Evolutionary conservation across 306 rosid species (phyloP).

Genomic region (Cucurbita maxima): DNA sequence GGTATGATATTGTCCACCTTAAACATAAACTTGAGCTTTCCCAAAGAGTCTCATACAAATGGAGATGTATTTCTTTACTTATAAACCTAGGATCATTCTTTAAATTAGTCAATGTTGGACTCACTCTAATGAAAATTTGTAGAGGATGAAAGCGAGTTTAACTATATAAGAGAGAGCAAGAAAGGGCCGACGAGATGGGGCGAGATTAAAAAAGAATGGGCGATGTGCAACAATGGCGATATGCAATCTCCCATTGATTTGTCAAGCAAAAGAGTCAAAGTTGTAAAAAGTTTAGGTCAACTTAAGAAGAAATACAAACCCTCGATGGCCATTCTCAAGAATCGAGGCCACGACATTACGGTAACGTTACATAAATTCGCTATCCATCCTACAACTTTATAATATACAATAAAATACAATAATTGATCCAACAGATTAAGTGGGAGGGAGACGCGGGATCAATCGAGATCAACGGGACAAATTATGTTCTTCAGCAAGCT

Average conservation of each 20-base stretch:
- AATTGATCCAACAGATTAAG: neutral
- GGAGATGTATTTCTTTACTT: too few relatives aligned
- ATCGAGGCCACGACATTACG: constrained; percentile 60
- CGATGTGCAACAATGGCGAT: constrained; percentile 27
- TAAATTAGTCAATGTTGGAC: too few relatives aligned
- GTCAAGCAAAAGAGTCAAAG: constrained; percentile 16
- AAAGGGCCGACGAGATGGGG: constrained; percentile 18
- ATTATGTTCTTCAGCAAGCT: constrained; percentile 3
- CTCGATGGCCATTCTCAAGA: constrained; percentile 30
- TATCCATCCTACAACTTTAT: too few relatives aligned
- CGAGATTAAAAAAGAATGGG: constrained; percentile 31
- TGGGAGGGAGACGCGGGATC: constrained; percentile 4
- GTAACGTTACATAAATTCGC: constrained; percentile 12
- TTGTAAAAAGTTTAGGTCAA: constrained; percentile 17
- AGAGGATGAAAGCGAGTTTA: constrained; percentile 19
- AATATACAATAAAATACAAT: too few relatives aligned
- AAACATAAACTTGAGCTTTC: too few relatives aligned
- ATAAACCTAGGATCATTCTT: too few relatives aligned
- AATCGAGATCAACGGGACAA: neutral
- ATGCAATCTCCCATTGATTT: constrained; percentile 66
- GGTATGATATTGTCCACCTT: too few relatives aligned
- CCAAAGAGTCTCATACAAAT: too few relatives aligned
- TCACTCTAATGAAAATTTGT: neutral
- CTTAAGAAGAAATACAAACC: constrained; percentile 21
- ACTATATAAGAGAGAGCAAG: constrained; percentile 6